Base-by-base conservation (phyloP, 805 yeast species). In the Wickerhamiella siamensis region DNA sequence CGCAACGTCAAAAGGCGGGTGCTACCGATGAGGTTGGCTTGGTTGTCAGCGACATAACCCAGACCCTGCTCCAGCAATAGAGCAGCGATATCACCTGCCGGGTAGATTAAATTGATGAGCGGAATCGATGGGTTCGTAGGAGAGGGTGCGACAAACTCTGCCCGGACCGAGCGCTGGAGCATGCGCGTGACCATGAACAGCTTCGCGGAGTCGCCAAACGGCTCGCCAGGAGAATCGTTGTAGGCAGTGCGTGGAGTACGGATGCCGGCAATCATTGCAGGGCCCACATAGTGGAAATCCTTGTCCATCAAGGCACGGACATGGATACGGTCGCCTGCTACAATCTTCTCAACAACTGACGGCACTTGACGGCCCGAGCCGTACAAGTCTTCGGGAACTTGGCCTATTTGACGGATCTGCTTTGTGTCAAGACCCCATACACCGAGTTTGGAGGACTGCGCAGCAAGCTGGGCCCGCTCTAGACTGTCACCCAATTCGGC, bases 31-130 rank as follows among this genome's bases (percentile, higher is more conserved):
- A 74, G 51, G 12, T 71, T 55, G 1, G 84, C 73, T 56, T 84
- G 94, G 84, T 88, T 78, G 57, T 83, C 94, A 20, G 76, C 72
- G 38, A 83, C 75, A 49, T 75, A 77, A 10, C 79, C 94, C 24
- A 78, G 66, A 9, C 95, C 95, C 42, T 66, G 67, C 43, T 70
- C 74, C 44, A 83, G 66, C 43, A 83, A 62, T 48, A 73, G 72
- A 49, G 75, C 80, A 44, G 79, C 74, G 51, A 83, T 76, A 47
- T 77, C 76, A 15, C 94, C 94, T 4, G 81, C 79, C 26, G 93
- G 83, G 54, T 81, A 88, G 42, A 65, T 55, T 31, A 83, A 58
- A 38, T 71, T 61, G 21, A 75, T 70, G 36, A 61, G 52, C 1
- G 66, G 63, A 8, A 55, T 39, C 26, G 58, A 60, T n/a, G 68